Base-by-base conservation (phyloP, 495 filamentous ascomycete species). In the Penicillium malachiteum region DNA sequence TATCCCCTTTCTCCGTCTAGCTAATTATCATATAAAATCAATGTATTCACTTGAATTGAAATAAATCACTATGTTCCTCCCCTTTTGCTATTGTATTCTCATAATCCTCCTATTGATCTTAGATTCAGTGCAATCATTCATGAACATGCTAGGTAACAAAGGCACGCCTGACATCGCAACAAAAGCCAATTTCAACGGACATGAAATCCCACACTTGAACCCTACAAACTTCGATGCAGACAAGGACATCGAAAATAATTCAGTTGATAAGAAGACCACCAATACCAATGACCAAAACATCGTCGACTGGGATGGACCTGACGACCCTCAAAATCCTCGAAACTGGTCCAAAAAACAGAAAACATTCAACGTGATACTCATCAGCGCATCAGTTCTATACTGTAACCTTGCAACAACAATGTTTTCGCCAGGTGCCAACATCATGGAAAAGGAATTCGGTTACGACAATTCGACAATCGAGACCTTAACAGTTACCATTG, bases 401-500 rank as follows among this genome's bases (percentile, higher is more conserved):
- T 16, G 45, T 13, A 48, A 48, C 13, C 12, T 48, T 18, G 45
- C 45, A 5, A 17, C 45, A 8, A 35, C 45, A 0, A 48, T 48
- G 45, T 34, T 48, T 31, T 14, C 45, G 8, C 30, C 45, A 5
- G 45, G 12, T 1, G 30, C 30, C 12, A 34, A 34, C 8, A 11
- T 14, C 6, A 14, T 48, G 30, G 26, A 14, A 31, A 35, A 32
- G 3, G 45, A 48, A 14, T 48, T 48, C 5, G 32, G 30, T 13
- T 16, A 30, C 45, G 13, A 14, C 4, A 35, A 32, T 21, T 5
- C 10, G 3, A 34, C 30, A 3, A 7, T 48, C 12, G 45, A 34
- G 14, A 66, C 52, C 13, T 48, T 69, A 8, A 55, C 56, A 17
- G 46, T 78, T 16, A 74, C 66, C n/a, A 46, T 78, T n/a, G 74